Percentiles rank a stretch among this genome's conserved stretches.
Conservation (phyloP, 73 alveolate species). For the Paramecium bursaria region DNA sequence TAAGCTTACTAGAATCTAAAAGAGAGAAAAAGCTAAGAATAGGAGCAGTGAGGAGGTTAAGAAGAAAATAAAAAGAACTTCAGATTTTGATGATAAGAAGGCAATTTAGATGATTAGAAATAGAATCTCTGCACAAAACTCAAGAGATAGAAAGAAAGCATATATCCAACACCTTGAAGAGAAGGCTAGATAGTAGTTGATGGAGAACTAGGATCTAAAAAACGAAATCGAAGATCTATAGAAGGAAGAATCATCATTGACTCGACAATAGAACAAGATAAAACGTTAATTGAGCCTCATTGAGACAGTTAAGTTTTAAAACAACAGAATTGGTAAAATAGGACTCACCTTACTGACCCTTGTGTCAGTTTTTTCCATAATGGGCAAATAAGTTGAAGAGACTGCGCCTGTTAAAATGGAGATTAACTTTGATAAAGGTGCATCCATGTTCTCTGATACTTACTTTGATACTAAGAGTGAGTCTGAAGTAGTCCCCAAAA, state of each 20-base stretch:
- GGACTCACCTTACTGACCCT: constrained; percentile 46
- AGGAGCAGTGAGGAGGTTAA: not conserved
- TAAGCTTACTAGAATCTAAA: not conserved
- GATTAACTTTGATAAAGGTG: no score
- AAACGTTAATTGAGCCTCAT: not conserved
- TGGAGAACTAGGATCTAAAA: not conserved
- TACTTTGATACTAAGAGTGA: no score
- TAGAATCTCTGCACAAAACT: constrained; percentile 76
- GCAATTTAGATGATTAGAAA: constrained; percentile 75
- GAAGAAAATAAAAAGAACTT: constrained; percentile 56
- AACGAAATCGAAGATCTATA: constrained; percentile 21
- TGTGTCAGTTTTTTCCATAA: constrained; percentile 55
- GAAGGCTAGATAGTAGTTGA: not conserved
- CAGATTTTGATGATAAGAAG: constrained; percentile 73
- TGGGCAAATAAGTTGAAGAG: constrained; percentile 22
- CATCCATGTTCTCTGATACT: no score
- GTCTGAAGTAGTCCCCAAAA: no score
- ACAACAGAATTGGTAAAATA: constrained; percentile 16
- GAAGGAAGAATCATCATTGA: not conserved
- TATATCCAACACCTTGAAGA: constrained; percentile 1
- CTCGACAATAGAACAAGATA: not conserved
- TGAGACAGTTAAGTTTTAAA: not conserved
- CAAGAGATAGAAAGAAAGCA: constrained; percentile 77
- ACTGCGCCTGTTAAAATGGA: no score
- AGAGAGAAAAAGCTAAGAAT: not conserved